Evolutionary conservation across 371 early-diverging fungal genomes (phyloP).

Genomic region (Actinomortierella wolfii): DNA sequence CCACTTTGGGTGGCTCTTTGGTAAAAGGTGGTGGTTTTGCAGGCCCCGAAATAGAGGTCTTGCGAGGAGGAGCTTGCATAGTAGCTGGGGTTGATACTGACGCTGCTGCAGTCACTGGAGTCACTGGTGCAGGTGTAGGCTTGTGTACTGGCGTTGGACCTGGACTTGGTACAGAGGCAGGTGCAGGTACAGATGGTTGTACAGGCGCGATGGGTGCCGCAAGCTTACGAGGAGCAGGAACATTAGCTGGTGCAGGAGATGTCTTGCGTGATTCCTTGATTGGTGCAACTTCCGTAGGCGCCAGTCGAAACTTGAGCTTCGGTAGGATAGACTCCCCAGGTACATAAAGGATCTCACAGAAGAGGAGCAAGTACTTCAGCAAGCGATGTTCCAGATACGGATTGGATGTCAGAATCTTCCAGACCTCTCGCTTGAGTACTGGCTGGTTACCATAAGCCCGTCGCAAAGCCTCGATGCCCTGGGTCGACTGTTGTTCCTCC

Average conservation of each 20-base stretch:
- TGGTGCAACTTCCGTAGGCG: slow-evolving; percentile 11
- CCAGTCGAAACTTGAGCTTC: slow-evolving; percentile 56
- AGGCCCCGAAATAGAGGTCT: no score
- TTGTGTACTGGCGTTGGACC: neutral
- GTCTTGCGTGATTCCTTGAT: slow-evolving; percentile 31
- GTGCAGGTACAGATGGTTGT: neutral
- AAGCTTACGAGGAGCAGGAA: slow-evolving; percentile 32
- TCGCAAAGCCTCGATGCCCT: slow-evolving; percentile 18
- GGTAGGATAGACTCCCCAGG: slow-evolving; percentile 56
- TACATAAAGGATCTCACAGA: slow-evolving; percentile 65
- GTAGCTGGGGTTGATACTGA: neutral
- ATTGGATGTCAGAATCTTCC: slow-evolving; percentile 31
- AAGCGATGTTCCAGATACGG: slow-evolving; percentile 57
- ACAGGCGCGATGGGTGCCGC: slow-evolving; percentile 7
- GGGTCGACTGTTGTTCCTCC: slow-evolving; percentile 8
- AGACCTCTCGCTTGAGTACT: slow-evolving; percentile 29
- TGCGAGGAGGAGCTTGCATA: no score
- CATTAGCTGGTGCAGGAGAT: slow-evolving; percentile 44
- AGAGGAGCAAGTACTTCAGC: slow-evolving; percentile 59
- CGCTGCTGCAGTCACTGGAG: slow-evolving; percentile 1
- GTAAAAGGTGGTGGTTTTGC: neutral
- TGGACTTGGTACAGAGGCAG: slow-evolving; percentile 1
- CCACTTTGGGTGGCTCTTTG: neutral
- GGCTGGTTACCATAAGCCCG: slow-evolving; percentile 28
- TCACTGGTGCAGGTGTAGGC: slow-evolving; percentile 2